Evolutionary conservation across 2,329 filamentous ascomycete genomes (phyloP).

Genomic region (Aspergillus alliaceus): DNA sequence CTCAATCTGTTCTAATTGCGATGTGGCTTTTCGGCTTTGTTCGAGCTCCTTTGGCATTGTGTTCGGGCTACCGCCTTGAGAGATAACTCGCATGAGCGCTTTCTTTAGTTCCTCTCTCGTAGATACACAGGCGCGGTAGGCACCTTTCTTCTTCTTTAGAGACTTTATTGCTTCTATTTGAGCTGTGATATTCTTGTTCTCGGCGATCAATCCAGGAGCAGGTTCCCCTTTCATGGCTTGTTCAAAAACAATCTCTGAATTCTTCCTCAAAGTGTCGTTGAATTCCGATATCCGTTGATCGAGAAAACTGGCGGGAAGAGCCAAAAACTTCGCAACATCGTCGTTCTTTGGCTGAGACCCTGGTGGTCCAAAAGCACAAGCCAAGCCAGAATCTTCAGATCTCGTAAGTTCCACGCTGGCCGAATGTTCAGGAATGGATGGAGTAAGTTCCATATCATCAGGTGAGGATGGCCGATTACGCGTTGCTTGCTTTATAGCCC

Average conservation of each 20-base stretch:
- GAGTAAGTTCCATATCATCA: background rate
- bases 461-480: conserved; percentile 5
- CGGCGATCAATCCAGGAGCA: conserved; percentile 32
- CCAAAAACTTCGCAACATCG: conserved; percentile 32
- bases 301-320: conserved; percentile 27
- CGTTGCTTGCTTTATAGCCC: background rate
- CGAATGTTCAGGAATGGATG: background rate
- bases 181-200: conserved; percentile 35
- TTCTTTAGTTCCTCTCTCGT: conserved; percentile 37
- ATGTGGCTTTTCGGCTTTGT: conserved; percentile 32
- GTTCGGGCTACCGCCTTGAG: conserved; percentile 33
- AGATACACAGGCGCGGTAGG: conserved; percentile 27
- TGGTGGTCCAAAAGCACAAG: conserved; percentile 6
- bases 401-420: background rate
- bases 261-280: conserved; percentile 30
- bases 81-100: conserved; percentile 35
- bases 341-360: conserved; percentile 21
- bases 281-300: conserved; percentile 29
- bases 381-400: background rate
- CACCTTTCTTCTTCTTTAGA: conserved; percentile 29
- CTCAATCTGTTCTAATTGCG: conserved; percentile 37
- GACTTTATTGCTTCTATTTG: conserved; percentile 40
- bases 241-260: conserved; percentile 39
- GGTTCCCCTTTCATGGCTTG: conserved; percentile 37
- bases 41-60: conserved; percentile 33